Conservation (phyloP, 2,329 filamentous ascomycete genomes). For the Colletotrichum incanum region DNA sequence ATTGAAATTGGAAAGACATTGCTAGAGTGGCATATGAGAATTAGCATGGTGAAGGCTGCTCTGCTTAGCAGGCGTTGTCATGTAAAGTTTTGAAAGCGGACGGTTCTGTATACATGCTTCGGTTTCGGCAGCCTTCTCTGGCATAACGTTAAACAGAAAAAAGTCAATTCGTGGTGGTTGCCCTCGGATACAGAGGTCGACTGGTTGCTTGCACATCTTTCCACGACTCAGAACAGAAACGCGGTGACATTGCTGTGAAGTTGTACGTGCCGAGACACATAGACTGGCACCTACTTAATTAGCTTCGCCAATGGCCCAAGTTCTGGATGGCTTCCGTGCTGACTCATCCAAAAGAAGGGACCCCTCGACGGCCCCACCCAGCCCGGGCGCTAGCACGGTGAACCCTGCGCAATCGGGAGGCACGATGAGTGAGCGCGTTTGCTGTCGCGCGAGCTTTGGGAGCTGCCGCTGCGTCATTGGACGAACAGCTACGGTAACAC, state of each 20-base stretch:
- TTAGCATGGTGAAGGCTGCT: neutral
- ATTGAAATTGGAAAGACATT: neutral
- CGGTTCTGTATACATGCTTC: neutral
- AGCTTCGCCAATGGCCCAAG: neutral
- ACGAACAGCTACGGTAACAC: neutral
- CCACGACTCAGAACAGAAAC: neutral
- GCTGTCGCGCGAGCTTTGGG: neutral
- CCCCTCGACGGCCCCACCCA: neutral
- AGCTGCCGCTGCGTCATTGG: constrained; percentile 1
- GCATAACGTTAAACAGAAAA: neutral
- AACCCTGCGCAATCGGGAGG: neutral
- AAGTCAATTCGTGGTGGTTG: neutral
- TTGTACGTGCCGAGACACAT: neutral
- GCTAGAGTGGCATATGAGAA: neutral
- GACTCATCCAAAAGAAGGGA: neutral
- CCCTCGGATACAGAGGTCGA: constrained; percentile 18
- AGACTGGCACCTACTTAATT: neutral
- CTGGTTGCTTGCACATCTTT: constrained; percentile 21
- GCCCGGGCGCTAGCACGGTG: neutral
- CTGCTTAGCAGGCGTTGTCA: neutral
- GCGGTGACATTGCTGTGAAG: neutral
- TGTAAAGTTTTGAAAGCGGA: neutral
- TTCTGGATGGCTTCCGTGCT: neutral
- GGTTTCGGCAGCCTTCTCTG: neutral
- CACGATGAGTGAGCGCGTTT: constrained; percentile 8